These are phyloP conservation scores for Cercospora zeina DNA, from an alignment of 2,329 filamentous ascomycete species.

Conservation along the genomic window DNA sequence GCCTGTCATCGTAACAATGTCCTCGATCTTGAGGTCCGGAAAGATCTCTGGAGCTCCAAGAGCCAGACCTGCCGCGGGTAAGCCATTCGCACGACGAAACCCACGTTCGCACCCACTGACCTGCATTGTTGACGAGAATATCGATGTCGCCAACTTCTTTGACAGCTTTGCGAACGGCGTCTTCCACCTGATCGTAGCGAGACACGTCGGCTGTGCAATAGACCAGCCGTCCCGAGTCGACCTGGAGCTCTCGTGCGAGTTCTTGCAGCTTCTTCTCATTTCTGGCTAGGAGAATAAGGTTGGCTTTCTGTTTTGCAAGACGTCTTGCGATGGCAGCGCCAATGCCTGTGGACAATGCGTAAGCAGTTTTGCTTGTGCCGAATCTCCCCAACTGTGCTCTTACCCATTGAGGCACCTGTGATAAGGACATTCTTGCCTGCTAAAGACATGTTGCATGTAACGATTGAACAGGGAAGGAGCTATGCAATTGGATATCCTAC, in stretches of 20 bases:
- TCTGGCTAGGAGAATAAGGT: slow-evolving; percentile 48
- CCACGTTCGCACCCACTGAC: not conserved
- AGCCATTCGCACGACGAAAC: not conserved
- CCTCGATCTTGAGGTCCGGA: slow-evolving; percentile 44
- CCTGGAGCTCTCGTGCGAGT: slow-evolving; percentile 28
- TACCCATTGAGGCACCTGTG: slow-evolving; percentile 28
- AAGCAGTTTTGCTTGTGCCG: not conserved
- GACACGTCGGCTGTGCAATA: slow-evolving; percentile 40
- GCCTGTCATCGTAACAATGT: slow-evolving; percentile 50
- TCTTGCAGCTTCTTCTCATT: slow-evolving; percentile 38
- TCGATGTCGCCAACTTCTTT: slow-evolving; percentile 31
- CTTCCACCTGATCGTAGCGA: slow-evolving; percentile 39
- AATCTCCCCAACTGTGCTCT: not conserved
- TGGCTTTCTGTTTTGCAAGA: slow-evolving; percentile 45
- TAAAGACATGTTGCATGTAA: slow-evolving; percentile 22
- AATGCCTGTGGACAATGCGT: slow-evolving; percentile 40
- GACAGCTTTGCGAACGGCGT: slow-evolving; percentile 36
- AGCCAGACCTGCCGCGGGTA: slow-evolving; percentile 43
- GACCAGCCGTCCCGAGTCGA: slow-evolving; percentile 29
- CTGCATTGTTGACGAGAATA: slow-evolving; percentile 19
- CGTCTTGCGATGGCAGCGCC: slow-evolving; percentile 48
- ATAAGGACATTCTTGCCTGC: slow-evolving; percentile 28
- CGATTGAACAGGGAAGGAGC: not conserved
- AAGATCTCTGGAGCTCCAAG: slow-evolving; percentile 50
- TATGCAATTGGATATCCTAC: not conserved